These are phyloP conservation scores for Austropuccinia psidii DNA, from an alignment of 1,284 basidiomycete species.

Conservation along the genomic window DNA sequence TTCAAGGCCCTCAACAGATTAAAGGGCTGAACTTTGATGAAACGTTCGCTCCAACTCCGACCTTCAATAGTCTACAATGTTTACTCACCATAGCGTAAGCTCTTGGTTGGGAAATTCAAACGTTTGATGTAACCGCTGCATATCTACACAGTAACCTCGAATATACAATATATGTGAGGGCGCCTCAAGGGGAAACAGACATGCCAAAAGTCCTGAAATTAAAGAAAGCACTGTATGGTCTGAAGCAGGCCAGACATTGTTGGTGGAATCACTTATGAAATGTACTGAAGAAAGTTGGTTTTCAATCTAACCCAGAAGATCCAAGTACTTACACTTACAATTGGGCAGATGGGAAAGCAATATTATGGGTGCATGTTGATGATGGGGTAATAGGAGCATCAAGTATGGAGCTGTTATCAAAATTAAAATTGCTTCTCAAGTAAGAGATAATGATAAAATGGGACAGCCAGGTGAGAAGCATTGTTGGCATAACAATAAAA, in stretches of 20 bases:
- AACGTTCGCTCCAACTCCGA: not conserved
- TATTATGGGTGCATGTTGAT: constrained; percentile 7
- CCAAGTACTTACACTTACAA: no score
- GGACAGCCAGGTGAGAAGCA: not conserved
- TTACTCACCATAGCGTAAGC: not conserved
- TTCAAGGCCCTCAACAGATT: not conserved
- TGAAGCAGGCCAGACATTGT: constrained; percentile 6
- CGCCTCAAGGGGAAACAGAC: not conserved
- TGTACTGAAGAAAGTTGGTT: no score
- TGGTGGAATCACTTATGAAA: no score
- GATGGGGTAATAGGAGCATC: not conserved
- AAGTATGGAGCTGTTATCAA: not conserved
- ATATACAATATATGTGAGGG: not conserved
- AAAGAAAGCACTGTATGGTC: constrained; percentile 17
- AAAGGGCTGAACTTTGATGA: not conserved
- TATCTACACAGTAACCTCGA: constrained; percentile 17
- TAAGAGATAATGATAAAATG: not conserved
- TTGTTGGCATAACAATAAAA: not conserved
- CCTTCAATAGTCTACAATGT: not conserved
- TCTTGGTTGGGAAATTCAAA: not conserved
- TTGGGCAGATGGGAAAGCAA: no score
- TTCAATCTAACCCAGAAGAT: no score
- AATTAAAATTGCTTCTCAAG: not conserved
- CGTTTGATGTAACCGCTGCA: constrained; percentile 19
- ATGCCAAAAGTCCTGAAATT: no score